Evolutionary conservation across 2,329 filamentous ascomycete species (phyloP), one percentile per base, ranked within the genome.

Genomic region (Fusarium liriodendri): DNA sequence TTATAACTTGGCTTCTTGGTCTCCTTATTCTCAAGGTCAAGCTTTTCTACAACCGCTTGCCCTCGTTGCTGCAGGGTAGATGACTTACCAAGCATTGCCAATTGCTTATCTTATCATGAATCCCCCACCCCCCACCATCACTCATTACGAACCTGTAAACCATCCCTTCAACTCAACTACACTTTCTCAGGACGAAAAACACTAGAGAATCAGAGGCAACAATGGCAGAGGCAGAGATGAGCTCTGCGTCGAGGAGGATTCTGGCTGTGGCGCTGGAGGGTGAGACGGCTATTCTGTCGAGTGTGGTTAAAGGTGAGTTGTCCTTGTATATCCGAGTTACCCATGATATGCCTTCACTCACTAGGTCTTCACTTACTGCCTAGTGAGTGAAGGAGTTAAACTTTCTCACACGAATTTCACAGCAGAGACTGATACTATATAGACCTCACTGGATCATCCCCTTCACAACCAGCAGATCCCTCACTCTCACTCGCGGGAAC

Each of bases 371-470:
- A 25, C 42, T 45, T 22, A 45, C 42, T 18, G 27, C 14, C 14
- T 2, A 47, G 22, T 47, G 45, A 29, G 47, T 52, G 47, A 52
- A 29, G 47, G 47, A 18, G 22, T 27, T 27, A 10, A 47, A 11
- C 16, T 42, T 27, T 16, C 18, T 14, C 27, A 35, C 25, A 29
- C 16, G 18, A 52, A 25, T 14, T 25, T 4, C 2, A 25, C 7
- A 6, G 40, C 55, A 54, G 3, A 35, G 8, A 35, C 65, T 78
- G 16, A 74, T 47, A 62, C 6, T 11, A 4, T 35, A 25, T 68
- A 91, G 89, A 89, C 59, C 84, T 91, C 62, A 89, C 89, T 1
- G 88, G 88, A 60, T 81, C 82, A 5, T 78, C 79, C 22, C 87
- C 77, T 18, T 74, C 76, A 45, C 60, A 83, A 33, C 82, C 82